These are phyloP conservation scores for Pleurotus salmoneostramineus DNA, from an alignment of 768 basidiomycete genomes.

Conservation along the genomic window DNA sequence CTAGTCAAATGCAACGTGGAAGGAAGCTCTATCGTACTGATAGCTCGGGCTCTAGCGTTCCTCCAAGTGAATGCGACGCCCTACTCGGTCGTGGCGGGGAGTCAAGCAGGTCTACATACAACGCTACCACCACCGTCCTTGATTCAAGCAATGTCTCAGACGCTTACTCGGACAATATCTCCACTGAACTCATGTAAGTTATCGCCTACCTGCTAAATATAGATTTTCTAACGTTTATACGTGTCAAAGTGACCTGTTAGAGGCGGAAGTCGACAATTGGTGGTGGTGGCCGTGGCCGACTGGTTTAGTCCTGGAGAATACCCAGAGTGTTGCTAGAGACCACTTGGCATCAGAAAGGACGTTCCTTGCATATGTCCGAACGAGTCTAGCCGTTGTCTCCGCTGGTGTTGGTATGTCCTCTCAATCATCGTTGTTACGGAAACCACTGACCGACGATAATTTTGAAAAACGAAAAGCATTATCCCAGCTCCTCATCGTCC, in stretches of 20 bases:
- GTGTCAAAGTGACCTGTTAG: neutral
- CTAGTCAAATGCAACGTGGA: neutral
- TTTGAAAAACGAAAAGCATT: neutral
- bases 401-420: constrained; percentile 4
- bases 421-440: neutral
- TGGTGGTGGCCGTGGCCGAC: constrained; percentile 1
- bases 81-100: neutral
- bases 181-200: neutral
- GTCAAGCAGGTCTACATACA: neutral
- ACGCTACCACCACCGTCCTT: neutral
- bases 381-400: constrained; percentile 39
- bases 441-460: neutral
- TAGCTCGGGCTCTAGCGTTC: neutral
- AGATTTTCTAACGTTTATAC: no score
- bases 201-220: neutral
- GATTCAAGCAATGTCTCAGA: neutral
- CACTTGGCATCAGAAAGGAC: constrained; percentile 50
- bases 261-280: neutral
- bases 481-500: neutral
- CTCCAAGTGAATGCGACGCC: neutral
- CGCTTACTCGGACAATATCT: neutral
- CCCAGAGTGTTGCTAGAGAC: constrained; percentile 46
- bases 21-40: neutral
- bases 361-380: constrained; percentile 48
- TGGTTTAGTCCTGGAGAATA: constrained; percentile 32